Evolutionary conservation across 768 basidiomycete genomes (phyloP).

Genomic region (Gelatoporia subvermispora): DNA sequence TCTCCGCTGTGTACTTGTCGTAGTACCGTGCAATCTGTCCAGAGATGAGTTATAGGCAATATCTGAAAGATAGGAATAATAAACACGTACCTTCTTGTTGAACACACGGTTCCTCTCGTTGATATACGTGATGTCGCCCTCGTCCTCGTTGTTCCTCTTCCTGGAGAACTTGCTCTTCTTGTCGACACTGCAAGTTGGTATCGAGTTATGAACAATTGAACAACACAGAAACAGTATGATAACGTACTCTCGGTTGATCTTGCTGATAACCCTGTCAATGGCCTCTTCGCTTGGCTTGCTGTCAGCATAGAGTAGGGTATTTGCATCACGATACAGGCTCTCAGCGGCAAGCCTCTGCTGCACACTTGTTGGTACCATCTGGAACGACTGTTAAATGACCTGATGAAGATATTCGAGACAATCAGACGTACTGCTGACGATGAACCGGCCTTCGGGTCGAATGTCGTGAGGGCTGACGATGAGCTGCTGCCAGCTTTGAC

Average conservation of each 20-base stretch:
- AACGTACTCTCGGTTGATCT: slow-evolving; percentile 93
- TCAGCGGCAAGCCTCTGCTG: slow-evolving; percentile 72
- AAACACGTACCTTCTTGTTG: slow-evolving; percentile 79
- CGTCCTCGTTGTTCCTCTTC: slow-evolving; percentile 86
- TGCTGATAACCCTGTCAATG: slow-evolving; percentile 84
- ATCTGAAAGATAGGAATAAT: background rate
- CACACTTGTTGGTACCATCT: slow-evolving; percentile 51
- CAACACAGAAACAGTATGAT: background rate
- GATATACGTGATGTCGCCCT: slow-evolving; percentile 98
- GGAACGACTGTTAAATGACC: slow-evolving; percentile 9
- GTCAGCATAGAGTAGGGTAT: slow-evolving; percentile 89
- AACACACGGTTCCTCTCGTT: slow-evolving; percentile 97
- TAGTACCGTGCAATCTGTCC: slow-evolving; percentile 86
- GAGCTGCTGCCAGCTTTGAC: slow-evolving; percentile 31
- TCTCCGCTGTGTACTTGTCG: slow-evolving; percentile 95
- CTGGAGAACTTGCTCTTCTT: slow-evolving; percentile 87
- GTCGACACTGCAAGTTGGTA: slow-evolving; percentile 56
- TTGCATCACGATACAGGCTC: slow-evolving; percentile 88
- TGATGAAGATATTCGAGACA: background rate
- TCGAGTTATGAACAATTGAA: background rate
- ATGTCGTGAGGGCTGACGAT: slow-evolving; percentile 39
- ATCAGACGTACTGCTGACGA: slow-evolving; percentile 31
- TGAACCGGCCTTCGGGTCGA: slow-evolving; percentile 46
- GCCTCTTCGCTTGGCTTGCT: slow-evolving; percentile 94
- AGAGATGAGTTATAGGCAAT: slow-evolving; percentile 1